phyloP scores from a whole-genome alignment of 257 asterid species.

The Scutellaria barbata region DNA sequence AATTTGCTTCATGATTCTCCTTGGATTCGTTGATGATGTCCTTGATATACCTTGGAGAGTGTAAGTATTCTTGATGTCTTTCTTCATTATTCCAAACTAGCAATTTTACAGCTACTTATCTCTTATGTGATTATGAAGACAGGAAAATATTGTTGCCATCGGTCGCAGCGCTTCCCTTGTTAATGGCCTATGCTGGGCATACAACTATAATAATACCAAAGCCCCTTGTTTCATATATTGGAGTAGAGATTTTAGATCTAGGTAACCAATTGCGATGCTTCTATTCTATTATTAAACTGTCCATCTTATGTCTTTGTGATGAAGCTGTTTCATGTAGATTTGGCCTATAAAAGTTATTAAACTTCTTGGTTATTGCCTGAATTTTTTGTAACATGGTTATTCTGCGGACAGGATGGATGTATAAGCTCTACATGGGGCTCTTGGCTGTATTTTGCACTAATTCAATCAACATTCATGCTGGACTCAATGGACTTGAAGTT shows the following conservation, averaged over 20 bases:
- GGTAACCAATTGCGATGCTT: conserved; percentile 46
- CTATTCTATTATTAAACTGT: background rate
- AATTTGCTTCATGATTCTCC: conserved; percentile 90
- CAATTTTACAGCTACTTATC: conserved; percentile 31
- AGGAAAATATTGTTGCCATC: conserved; percentile 88
- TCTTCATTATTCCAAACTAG: conserved; percentile 8
- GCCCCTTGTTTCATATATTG: conserved; percentile 74
- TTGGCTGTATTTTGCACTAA: conserved; percentile 96
- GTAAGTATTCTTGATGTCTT: conserved; percentile 54
- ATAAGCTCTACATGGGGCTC: conserved; percentile 92
- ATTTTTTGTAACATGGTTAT: conserved; percentile 27
- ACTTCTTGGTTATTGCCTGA: background rate
- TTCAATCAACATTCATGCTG: conserved; percentile 92
- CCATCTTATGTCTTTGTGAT: background rate
- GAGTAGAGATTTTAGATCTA: conserved; percentile 68
- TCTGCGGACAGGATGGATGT: conserved; percentile 69
- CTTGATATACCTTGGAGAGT: conserved; percentile 99
- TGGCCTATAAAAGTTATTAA: background rate
- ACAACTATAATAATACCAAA: conserved; percentile 87
- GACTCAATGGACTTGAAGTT: conserved; percentile 97
- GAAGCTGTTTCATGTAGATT: background rate
- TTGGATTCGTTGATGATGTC: conserved; percentile 96
- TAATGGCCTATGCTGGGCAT: conserved; percentile 97
- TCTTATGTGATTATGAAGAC: conserved; percentile 47
- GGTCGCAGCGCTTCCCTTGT: conserved; percentile 85